phyloP scores from a whole-genome alignment of 2,329 filamentous ascomycete species.

The Plectosphaerella cucumerina region DNA sequence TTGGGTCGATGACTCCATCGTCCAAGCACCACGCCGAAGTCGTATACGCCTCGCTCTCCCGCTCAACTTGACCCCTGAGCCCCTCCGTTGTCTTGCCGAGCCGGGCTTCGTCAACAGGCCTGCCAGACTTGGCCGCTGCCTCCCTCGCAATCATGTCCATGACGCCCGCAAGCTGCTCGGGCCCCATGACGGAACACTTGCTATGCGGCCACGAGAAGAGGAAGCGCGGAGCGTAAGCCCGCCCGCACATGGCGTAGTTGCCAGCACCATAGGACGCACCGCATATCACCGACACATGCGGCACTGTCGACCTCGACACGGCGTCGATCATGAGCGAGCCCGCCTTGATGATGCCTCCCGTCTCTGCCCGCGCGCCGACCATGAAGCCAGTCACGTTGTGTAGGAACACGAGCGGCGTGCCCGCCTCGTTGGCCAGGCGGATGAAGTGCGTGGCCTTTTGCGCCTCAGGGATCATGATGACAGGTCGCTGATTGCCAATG shows the following conservation, averaged over 20 bases:
- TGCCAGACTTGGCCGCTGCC: conserved; percentile 1
- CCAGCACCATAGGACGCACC: conserved; percentile 36
- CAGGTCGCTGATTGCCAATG: conserved; percentile 29
- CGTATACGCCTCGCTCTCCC: conserved; percentile 6
- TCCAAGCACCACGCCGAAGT: conserved; percentile 4
- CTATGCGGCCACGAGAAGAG: conserved; percentile 34
- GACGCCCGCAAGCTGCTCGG: conserved; percentile 30
- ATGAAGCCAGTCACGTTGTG: conserved; percentile 39
- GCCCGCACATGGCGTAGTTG: conserved; percentile 22
- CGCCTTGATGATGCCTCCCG: conserved; percentile 31
- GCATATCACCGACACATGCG: conserved; percentile 32
- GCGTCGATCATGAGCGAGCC: conserved; percentile 34
- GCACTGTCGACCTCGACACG: conserved; percentile 31
- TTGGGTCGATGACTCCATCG: conserved; percentile 5
- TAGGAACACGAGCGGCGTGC: conserved; percentile 30
- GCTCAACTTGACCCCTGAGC: conserved; percentile 3
- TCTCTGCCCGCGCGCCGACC: conserved; percentile 34
- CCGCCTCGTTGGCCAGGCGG: not conserved
- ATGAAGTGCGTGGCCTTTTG: not conserved
- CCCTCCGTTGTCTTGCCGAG: conserved; percentile 1
- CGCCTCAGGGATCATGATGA: conserved; percentile 28
- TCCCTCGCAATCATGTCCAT: conserved; percentile 6
- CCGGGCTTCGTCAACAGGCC: not conserved
- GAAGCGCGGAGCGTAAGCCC: conserved; percentile 31
- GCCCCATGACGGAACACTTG: conserved; percentile 34